Conservation (phyloP, 2,329 filamentous ascomycete genomes). For the Thyridium curvatum region DNA sequence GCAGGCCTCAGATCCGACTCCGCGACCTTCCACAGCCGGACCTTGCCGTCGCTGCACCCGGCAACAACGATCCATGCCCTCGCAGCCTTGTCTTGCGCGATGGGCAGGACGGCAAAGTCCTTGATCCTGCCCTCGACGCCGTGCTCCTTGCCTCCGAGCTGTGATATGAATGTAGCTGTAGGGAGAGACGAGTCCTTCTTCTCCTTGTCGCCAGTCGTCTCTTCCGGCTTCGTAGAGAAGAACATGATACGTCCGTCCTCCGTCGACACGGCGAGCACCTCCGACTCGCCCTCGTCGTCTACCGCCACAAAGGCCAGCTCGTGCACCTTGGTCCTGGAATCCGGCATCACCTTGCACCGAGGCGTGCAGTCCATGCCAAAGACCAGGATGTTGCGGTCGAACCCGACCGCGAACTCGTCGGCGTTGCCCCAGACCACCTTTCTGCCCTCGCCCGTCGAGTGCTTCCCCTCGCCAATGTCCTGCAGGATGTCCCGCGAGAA, state of each 20-base stretch:
- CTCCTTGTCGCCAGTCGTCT: conserved; percentile 14
- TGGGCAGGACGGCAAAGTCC: conserved; percentile 67
- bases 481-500: conserved; percentile 69
- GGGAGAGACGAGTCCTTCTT: conserved; percentile 28
- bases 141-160: conserved; percentile 67
- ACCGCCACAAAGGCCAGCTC: conserved; percentile 66
- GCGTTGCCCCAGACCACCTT: conserved; percentile 72
- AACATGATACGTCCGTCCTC: conserved; percentile 87
- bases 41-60: conserved; percentile 76
- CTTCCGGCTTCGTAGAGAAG: conserved; percentile 59
- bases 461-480: conserved; percentile 69
- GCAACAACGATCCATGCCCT: conserved; percentile 52
- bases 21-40: conserved; percentile 69
- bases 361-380: conserved; percentile 86
- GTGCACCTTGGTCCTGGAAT: conserved; percentile 72
- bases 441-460: conserved; percentile 74
- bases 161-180: conserved; percentile 62
- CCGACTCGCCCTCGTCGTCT: conserved; percentile 36
- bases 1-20: conserved; percentile 29
- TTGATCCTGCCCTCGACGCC: conserved; percentile 73
- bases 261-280: conserved; percentile 69
- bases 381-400: conserved; percentile 77
- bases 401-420: conserved; percentile 79
- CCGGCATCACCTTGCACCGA: conserved; percentile 64
- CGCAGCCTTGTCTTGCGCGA: conserved; percentile 32